Base-by-base conservation (phyloP, 306 rosid species). In the Carpinus viminea region DNA sequence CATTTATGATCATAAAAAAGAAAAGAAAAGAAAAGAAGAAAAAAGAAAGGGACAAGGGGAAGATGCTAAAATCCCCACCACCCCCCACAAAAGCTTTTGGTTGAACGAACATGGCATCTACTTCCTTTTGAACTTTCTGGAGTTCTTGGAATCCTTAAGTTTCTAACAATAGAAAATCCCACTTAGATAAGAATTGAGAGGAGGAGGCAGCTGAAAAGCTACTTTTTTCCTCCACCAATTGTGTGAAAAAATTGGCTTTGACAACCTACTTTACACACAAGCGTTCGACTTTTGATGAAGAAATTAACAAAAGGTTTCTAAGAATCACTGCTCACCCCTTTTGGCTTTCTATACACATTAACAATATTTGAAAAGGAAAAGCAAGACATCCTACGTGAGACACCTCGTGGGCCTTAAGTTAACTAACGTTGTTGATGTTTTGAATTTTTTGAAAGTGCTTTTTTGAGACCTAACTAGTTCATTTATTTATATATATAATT, bases 121-220 rank as follows among this genome's bases (percentile, higher is more conserved):
- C 79, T 78, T 89, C 72, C 85, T 77, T 85, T 73, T 75, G 45
- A 79, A 78, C 61, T 70, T 83, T 82, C 74, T 8, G 70, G 72
- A 76, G 81, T 81, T 83, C 79, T 74, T 81, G 82, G 85, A 83
- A 90, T 86, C 89, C 93, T 92, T 89, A 77, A 75, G 74, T 85
- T 90, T n/a, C 93, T 80, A 87, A 90, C 90, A 85, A 87, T 89
- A 85, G 90, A 90, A 86, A 90, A 88, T 79, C 86, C 90, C 88
- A 92, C 91, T 87, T 51, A 74, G 80, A 87, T 79, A 79, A 31
- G 81, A 24, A 24, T 24, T 24, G 26, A 24, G 26, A 24, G 26
- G 26, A 24, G 26, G 26, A 79, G 78, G 81, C 83, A 83, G 41
- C 84, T 79, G 65, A 90, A 83, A 90, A 89, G 87, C 84, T 68